These are phyloP conservation scores for Podaxis sp. DNA, from an alignment of 768 basidiomycete genomes.

Conservation along the genomic window DNA sequence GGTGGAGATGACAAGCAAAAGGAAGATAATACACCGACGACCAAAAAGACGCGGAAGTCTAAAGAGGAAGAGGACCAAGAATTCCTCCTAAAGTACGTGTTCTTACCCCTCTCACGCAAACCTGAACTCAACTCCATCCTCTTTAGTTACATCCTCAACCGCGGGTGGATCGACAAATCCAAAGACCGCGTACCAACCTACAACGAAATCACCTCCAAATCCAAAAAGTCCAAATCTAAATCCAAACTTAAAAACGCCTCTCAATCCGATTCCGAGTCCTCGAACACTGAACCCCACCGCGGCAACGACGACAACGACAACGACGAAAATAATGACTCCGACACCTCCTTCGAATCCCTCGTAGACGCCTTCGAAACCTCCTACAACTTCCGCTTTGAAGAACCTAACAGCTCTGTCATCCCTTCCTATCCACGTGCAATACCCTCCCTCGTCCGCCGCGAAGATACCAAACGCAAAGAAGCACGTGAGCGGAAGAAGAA, in stretches of 20 bases:
- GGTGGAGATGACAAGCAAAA: slow-evolving; percentile 18
- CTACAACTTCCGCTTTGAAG: slow-evolving; percentile 98
- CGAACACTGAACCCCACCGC: slow-evolving; percentile 10
- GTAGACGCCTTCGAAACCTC: slow-evolving; percentile 92
- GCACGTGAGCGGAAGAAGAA: slow-evolving; percentile 75
- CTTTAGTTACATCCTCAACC: slow-evolving; percentile 88
- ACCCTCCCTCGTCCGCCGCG: slow-evolving; percentile 58
- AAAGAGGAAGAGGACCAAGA: slow-evolving; percentile 75
- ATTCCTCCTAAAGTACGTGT: slow-evolving; percentile 81
- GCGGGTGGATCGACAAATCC: slow-evolving; percentile 92
- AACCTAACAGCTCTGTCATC: slow-evolving; percentile 60
- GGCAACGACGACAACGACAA: slow-evolving; percentile 21
- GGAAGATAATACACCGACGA: background rate
- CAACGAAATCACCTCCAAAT: slow-evolving; percentile 51
- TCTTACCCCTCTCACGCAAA: background rate
- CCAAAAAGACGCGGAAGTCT: slow-evolving; percentile 24
- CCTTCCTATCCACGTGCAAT: slow-evolving; percentile 74
- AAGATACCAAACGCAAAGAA: slow-evolving; percentile 76
- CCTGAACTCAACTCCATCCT: background rate
- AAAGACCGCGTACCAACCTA: slow-evolving; percentile 79
- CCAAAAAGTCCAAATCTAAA: slow-evolving; percentile 22
- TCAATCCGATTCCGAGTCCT: slow-evolving; percentile 13
- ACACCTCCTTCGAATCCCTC: slow-evolving; percentile 72
- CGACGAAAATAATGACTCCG: slow-evolving; percentile 46
- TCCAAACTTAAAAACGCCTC: slow-evolving; percentile 21